A percentile compares a stretch with the other conserved stretches of the same genome.
Conservation (phyloP, 2,329 filamentous ascomycete genomes). For the Colletotrichum simmondsii region DNA sequence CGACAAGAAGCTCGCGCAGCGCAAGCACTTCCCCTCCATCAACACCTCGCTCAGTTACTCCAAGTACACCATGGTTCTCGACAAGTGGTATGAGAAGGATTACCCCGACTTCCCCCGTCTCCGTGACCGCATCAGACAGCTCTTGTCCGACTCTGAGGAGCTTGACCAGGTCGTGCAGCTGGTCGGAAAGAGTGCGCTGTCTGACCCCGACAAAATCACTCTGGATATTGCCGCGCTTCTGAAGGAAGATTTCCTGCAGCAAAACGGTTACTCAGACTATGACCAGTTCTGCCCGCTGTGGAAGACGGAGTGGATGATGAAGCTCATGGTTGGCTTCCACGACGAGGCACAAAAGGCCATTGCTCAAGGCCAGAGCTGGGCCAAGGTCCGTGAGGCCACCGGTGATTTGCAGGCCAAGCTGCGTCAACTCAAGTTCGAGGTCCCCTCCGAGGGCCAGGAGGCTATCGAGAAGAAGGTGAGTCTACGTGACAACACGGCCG, state of each 20-base stretch:
- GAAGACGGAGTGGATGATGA: conserved; percentile 99
- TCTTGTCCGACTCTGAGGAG: conserved; percentile 95
- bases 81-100: conserved; percentile 94
- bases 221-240: conserved; percentile 90
- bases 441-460: conserved; percentile 87
- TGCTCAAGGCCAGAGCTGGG: conserved; percentile 89
- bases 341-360: conserved; percentile 98
- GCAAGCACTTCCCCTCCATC: conserved; percentile 99
- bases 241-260: conserved; percentile 99
- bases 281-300: conserved; percentile 99
- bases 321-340: conserved; percentile 97
- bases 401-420: conserved; percentile 86
- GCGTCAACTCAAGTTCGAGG: conserved; percentile 95
- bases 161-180: conserved; percentile 98
- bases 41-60: conserved; percentile 95
- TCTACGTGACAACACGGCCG: background rate
- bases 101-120: conserved; percentile 94
- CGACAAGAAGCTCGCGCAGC: conserved; percentile 98
- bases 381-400: conserved; percentile 91
- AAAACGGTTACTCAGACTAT: conserved; percentile 99
- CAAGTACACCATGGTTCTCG: conserved; percentile 91
- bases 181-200: conserved; percentile 95
- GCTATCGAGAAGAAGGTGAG: conserved; percentile 84
- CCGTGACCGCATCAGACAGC: conserved; percentile 91
- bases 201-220: conserved; percentile 98